These are phyloP conservation scores for Arthrobotrys sphaeroides DNA, from an alignment of 2,329 filamentous ascomycete species.

Conservation along the genomic window DNA sequence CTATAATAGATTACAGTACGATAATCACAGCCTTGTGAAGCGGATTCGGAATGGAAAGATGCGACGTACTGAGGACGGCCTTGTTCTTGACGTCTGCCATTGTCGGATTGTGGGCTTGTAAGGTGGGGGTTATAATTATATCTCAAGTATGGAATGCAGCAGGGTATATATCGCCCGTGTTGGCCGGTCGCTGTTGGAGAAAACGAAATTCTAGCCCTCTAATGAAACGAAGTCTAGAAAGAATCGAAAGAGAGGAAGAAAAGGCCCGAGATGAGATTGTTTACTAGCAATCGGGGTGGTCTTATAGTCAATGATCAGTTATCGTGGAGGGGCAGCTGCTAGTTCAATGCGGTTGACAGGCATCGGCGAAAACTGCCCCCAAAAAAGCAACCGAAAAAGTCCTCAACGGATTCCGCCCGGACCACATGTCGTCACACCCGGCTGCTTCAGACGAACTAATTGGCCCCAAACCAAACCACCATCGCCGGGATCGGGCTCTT, in stretches of 20 bases:
- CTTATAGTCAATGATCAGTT: background rate
- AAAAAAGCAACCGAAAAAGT: constrained; percentile 43
- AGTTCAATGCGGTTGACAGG: background rate
- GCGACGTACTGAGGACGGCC: constrained; percentile 71
- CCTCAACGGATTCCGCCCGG: constrained; percentile 17
- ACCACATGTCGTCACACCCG: background rate
- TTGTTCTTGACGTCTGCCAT: constrained; percentile 77
- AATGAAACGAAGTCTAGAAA: background rate
- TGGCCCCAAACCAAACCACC: constrained; percentile 8
- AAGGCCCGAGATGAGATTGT: background rate
- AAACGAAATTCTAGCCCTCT: background rate
- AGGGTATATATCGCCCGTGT: too few relatives aligned
- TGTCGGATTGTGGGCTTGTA: too few relatives aligned
- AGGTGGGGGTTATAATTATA: constrained; percentile 21
- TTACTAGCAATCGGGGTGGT: background rate
- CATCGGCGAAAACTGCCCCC: constrained; percentile 34
- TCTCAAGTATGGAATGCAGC: background rate
- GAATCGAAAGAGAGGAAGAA: background rate
- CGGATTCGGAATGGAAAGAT: constrained; percentile 58
- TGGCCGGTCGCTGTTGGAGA: background rate
- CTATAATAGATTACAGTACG: background rate
- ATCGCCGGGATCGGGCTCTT: constrained; percentile 31
- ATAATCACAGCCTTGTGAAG: background rate
- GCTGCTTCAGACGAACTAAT: background rate
- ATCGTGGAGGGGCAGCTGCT: constrained; percentile 10